phyloP scores from a whole-genome alignment of 352 stramenopile species.

The Phytophthora sansomeana region DNA sequence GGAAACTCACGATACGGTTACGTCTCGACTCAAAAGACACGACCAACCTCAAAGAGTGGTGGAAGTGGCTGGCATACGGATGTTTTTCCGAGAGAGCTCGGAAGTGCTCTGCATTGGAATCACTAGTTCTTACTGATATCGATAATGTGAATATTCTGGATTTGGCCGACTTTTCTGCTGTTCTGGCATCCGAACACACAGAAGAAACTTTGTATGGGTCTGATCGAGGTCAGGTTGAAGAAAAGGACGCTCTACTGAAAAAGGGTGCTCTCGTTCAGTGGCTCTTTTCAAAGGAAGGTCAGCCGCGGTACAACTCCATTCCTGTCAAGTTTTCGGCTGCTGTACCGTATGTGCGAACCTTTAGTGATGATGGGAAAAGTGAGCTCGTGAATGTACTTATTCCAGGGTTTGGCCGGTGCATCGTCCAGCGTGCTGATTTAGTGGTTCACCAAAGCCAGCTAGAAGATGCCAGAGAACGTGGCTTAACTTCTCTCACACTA shows the following conservation, averaged over 20 bases:
- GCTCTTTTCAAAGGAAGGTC: not conserved
- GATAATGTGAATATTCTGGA: conserved; percentile 9
- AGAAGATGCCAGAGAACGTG: not conserved
- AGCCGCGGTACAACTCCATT: not conserved
- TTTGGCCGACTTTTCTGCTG: conserved; percentile 8
- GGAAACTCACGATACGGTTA: conserved; percentile 11
- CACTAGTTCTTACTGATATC: conserved; percentile 11
- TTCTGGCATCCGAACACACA: conserved; percentile 13
- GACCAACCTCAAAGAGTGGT: conserved; percentile 2
- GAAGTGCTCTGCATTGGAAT: conserved; percentile 13
- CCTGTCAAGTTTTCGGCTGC: conserved; percentile 3
- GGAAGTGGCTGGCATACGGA: conserved; percentile 30
- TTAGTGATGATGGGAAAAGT: conserved; percentile 16
- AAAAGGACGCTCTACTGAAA: conserved; percentile 14
- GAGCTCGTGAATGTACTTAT: conserved; percentile 23
- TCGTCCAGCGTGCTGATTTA: conserved; percentile 12
- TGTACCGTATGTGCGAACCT: conserved; percentile 11
- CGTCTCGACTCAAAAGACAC: conserved; percentile 6
- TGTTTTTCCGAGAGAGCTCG: conserved; percentile 29
- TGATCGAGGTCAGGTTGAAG: not conserved
- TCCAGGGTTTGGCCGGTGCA: conserved; percentile 18
- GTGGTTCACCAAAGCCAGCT: not conserved
- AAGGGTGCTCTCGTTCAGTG: conserved; percentile 12
- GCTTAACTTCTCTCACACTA: conserved; percentile 18
- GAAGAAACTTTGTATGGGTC: conserved; percentile 22